Percentiles rank a stretch among this genome's conserved stretches.
These are phyloP conservation scores for Penicillium aurantiogriseum DNA, from an alignment of 2,329 filamentous ascomycete genomes.

Conservation along the genomic window DNA sequence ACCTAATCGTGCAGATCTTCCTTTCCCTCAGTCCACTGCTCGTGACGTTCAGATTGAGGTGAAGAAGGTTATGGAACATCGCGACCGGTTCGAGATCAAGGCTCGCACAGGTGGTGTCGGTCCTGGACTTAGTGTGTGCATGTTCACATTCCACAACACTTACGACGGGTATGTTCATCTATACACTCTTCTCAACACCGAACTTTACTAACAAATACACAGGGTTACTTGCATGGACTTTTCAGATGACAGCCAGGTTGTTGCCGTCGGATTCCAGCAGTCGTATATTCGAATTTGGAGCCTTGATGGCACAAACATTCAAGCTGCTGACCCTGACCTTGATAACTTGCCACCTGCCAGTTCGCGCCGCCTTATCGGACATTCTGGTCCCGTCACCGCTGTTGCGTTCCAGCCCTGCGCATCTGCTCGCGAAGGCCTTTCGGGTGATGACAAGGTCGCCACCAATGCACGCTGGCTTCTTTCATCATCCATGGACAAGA, in stretches of 20 bases:
- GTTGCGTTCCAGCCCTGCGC: constrained; percentile 81
- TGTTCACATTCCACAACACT: constrained; percentile 98
- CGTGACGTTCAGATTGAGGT: constrained; percentile 93
- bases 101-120: constrained; percentile 79
- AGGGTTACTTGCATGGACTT: constrained; percentile 94
- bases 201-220: constrained; percentile 23
- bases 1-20: constrained; percentile 74
- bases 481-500: constrained; percentile 82
- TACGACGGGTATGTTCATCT: constrained; percentile 68
- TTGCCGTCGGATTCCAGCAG: constrained; percentile 85
- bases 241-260: constrained; percentile 82
- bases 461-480: constrained; percentile 73
- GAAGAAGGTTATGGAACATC: constrained; percentile 87
- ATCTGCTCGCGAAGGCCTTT: constrained; percentile 49
- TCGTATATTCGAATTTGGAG: constrained; percentile 96
- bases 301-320: constrained; percentile 77
- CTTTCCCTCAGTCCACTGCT: constrained; percentile 81
- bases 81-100: constrained; percentile 87
- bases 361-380: constrained; percentile 78
- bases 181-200: not conserved
- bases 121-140: constrained; percentile 81
- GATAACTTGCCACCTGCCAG: constrained; percentile 64
- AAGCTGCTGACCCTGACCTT: constrained; percentile 61
- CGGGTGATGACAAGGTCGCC: constrained; percentile 40
- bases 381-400: constrained; percentile 83